A percentile compares a stretch with the other conserved stretches of the same genome.
These are phyloP conservation scores for Priceomyces haplophilus DNA, from an alignment of 805 yeast species.

Conservation along the genomic window DNA sequence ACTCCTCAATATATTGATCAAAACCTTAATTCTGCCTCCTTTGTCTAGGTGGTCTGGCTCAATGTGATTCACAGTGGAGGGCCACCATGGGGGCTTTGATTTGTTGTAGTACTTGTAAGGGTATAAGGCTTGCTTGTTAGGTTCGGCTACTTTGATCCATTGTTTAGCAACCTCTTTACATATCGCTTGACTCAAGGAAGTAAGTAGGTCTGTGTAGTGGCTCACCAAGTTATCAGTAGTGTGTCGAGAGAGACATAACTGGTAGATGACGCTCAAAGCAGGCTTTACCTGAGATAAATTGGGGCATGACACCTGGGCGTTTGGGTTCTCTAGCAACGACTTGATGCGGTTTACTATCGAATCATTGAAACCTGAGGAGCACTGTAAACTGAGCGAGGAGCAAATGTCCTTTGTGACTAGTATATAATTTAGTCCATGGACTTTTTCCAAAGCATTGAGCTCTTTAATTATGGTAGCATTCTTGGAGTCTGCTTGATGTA, in stretches of 20 bases:
- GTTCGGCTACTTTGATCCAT: slow-evolving; percentile 67
- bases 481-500: background rate
- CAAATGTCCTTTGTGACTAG: slow-evolving; percentile 1
- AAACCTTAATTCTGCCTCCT: slow-evolving; percentile 49
- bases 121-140: slow-evolving; percentile 57
- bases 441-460: background rate
- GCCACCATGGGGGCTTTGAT: slow-evolving; percentile 73
- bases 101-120: slow-evolving; percentile 57
- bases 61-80: slow-evolving; percentile 50
- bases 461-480: background rate
- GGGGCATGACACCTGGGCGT: background rate
- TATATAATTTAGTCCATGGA: background rate
- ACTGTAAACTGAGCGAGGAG: background rate
- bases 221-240: slow-evolving; percentile 6
- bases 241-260: slow-evolving; percentile 2
- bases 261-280: slow-evolving; percentile 6
- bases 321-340: slow-evolving; percentile 4
- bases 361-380: slow-evolving; percentile 3
- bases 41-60: slow-evolving; percentile 76
- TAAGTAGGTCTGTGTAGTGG: slow-evolving; percentile 18
- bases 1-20: slow-evolving; percentile 38
- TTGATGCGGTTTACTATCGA: slow-evolving; percentile 1
- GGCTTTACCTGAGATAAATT: slow-evolving; percentile 12
- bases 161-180: slow-evolving; percentile 64
- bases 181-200: slow-evolving; percentile 19